phyloP scores from a whole-genome alignment of 2,329 filamentous ascomycete genomes.

The Aspergillus sp. region DNA sequence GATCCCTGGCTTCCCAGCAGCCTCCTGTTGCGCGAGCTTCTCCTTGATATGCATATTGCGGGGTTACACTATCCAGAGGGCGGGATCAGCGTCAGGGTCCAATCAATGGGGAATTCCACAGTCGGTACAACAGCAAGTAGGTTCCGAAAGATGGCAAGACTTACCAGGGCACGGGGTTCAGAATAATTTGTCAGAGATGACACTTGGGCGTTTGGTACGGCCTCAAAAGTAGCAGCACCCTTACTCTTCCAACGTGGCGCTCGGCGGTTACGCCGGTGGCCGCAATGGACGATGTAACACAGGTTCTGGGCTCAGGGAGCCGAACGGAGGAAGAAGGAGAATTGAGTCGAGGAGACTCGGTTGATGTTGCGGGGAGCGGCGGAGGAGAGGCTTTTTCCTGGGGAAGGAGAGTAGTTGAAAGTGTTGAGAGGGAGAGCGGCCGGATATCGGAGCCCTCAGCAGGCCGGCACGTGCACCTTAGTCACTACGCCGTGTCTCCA shows the following conservation, averaged over 20 bases:
- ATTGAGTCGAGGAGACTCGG: neutral
- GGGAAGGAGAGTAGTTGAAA: neutral
- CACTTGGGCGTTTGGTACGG: neutral
- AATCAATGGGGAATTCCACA: neutral
- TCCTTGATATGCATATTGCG: slow-evolving; percentile 85
- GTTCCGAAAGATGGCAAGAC: neutral
- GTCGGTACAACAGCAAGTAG: neutral
- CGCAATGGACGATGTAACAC: neutral
- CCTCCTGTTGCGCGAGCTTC: slow-evolving; percentile 75
- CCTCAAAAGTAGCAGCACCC: neutral
- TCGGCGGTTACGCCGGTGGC: neutral
- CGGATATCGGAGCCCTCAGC: neutral
- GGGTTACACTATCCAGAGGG: slow-evolving; percentile 5
- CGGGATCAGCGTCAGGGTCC: neutral
- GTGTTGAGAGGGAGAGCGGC: neutral
- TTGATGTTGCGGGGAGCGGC: too few relatives aligned
- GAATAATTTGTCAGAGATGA: neutral
- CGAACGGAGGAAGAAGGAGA: neutral
- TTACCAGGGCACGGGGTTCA: neutral
- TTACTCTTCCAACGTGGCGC: neutral
- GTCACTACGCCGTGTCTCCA: too few relatives aligned
- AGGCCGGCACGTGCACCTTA: neutral
- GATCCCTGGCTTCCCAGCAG: slow-evolving; percentile 74
- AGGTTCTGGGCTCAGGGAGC: neutral
- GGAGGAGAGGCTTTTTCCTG: neutral